Evolutionary conservation across 129 eudicot species (phyloP).

Genomic region (Lactuca sativa): DNA sequence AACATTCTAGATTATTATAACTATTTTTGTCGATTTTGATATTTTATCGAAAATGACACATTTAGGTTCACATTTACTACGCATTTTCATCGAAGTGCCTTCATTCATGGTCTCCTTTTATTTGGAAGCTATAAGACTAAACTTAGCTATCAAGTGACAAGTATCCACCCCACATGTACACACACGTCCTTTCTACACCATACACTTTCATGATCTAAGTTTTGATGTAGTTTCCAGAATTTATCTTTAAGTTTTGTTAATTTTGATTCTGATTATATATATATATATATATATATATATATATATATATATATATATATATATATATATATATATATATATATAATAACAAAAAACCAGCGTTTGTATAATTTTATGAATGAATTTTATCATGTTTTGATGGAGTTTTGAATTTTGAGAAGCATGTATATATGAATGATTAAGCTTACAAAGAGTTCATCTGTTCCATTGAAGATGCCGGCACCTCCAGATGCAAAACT

Average conservation of each 20-base stretch:
- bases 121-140: neutral
- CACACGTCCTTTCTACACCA: constrained; percentile 13
- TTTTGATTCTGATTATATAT: neutral
- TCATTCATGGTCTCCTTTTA: neutral
- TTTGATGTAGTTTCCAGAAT: neutral
- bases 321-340: neutral
- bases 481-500: constrained; percentile 87
- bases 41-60: neutral
- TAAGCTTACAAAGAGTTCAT: constrained; percentile 47
- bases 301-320: neutral
- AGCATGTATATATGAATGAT: neutral
- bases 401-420: neutral
- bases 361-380: neutral
- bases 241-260: neutral
- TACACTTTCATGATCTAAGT: constrained; percentile 7
- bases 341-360: neutral
- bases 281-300: neutral
- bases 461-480: constrained; percentile 66
- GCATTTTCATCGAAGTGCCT: neutral
- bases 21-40: neutral
- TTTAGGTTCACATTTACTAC: neutral
- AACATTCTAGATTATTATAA: too few species aligned
- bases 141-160: neutral
- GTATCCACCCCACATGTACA: neutral
- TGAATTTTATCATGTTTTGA: neutral